Evolutionary conservation across 805 yeast genomes (phyloP).

Genomic region (Hanseniaspora lachancei): DNA sequence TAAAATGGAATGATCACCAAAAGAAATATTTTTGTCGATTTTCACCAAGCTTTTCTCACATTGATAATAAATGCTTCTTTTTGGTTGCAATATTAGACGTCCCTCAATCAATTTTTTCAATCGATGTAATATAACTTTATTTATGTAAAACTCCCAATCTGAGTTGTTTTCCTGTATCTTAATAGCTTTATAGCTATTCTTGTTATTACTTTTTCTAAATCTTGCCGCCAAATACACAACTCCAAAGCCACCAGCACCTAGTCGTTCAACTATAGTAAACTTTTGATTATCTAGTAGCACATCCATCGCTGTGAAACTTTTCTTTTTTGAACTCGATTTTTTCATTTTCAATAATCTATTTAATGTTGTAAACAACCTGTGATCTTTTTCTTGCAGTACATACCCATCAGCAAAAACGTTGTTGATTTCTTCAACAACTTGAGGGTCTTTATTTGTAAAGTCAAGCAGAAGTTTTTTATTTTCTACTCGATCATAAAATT

Average conservation of each 20-base stretch:
- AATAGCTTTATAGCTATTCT: slow-evolving; percentile 47
- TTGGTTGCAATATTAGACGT: background rate
- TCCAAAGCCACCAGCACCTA: slow-evolving; percentile 77
- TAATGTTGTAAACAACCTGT: slow-evolving; percentile 24
- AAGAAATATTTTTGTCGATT: slow-evolving; percentile 23
- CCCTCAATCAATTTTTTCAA: slow-evolving; percentile 20
- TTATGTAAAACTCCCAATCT: slow-evolving; percentile 71
- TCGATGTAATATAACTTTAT: slow-evolving; percentile 42
- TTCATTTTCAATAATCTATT: slow-evolving; percentile 23
- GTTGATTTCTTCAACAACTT: slow-evolving; percentile 23
- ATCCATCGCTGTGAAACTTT: slow-evolving; percentile 24
- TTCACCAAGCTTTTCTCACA: slow-evolving; percentile 23
- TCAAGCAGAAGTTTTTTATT: slow-evolving; percentile 32
- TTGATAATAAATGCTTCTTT: background rate
- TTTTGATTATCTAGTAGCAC: slow-evolving; percentile 33
- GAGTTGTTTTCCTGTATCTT: slow-evolving; percentile 60
- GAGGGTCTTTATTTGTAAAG: slow-evolving; percentile 23
- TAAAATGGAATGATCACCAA: slow-evolving; percentile 55
- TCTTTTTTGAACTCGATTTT: slow-evolving; percentile 22
- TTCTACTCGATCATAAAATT: slow-evolving; percentile 15
- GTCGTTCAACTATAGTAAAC: slow-evolving; percentile 22
- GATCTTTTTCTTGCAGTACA: slow-evolving; percentile 29
- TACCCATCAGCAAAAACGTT: slow-evolving; percentile 27
- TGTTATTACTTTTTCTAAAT: slow-evolving; percentile 32
- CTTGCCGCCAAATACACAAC: slow-evolving; percentile 47